Evolutionary conservation across 1,284 basidiomycete species (phyloP), one percentile per base, ranked within the genome.

Genomic region (Anthracocystis setariae): DNA sequence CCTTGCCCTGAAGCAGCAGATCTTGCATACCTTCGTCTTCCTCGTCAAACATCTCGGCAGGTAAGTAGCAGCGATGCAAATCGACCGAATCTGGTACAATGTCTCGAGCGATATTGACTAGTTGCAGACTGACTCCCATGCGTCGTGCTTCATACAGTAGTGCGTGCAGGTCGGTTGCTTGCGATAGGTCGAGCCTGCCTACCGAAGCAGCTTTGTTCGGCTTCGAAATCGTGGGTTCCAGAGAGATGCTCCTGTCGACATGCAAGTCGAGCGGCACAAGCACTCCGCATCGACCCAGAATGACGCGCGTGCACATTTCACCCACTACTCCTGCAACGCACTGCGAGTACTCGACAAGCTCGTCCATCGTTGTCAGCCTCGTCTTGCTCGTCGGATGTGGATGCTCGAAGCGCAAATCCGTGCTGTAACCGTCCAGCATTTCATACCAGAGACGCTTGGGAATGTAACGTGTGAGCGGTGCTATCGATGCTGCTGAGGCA

Each of bases 61-160:
- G 75, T 0, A 79, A 62, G 43, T 79, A 79, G 68, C 76, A 78
- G 12, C 77, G 51, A 24, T 59, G 48, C 43, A 79, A 44, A 18
- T 68, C 64, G 29, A 65, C 40, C 25, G 76, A 52, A 32, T 79
- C 77, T 8, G 71, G 63, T 7, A 78, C 62, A 8, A 78, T 65
- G 35, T 79, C 77, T 32, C 77, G 62, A 3, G 77, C 76, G 38
- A 79, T 77, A 46, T 79, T 79, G 72, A 79, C 69, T 13, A 79
- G 62, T 56, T 79, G 77, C 20, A 79, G 58, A 44, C 73, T 65
- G 24, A 79, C 77, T n/a, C 77, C 77, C 76, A 79, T 79, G 5
- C 72, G 51, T 20, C 77, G 38, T 7, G 77, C 77, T 20, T 79
- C 56, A 55, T 67, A 63, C 9, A 79, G 55, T 18, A 79, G 33